phyloP scores from a whole-genome alignment of 2,329 filamentous ascomycete species.

The Pyrenophora tritici-repentis region DNA sequence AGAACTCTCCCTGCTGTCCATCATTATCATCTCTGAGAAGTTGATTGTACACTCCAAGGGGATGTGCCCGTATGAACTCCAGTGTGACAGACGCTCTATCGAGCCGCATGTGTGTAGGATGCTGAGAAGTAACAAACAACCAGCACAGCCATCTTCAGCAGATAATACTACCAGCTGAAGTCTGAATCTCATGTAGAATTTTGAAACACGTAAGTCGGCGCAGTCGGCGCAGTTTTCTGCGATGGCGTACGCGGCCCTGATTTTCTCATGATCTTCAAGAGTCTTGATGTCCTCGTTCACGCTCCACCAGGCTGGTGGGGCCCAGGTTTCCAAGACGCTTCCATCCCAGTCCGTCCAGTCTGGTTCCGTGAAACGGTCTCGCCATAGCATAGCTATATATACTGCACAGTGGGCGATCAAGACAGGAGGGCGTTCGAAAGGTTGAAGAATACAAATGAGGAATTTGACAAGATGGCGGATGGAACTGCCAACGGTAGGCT shows the following conservation, averaged over 20 bases:
- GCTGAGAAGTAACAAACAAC: constrained; percentile 1
- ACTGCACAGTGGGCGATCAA: no score
- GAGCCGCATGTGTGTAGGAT: neutral
- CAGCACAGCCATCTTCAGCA: constrained; percentile 5
- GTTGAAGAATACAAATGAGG: no score
- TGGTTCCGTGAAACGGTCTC: no score
- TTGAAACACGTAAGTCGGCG: neutral
- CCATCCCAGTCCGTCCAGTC: no score
- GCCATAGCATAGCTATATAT: no score
- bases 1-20: no score
- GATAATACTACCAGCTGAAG: neutral
- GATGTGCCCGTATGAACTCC: neutral
- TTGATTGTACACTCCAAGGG: no score
- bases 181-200: no score
- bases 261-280: neutral
- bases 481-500: no score
- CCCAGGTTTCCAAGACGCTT: neutral
- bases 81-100: neutral
- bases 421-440: neutral
- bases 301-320: constrained; percentile 6
- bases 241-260: constrained; percentile 4
- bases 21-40: neutral
- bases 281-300: neutral
- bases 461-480: no score
- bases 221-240: constrained; percentile 2